Base-by-base conservation (phyloP, 148 eudicot species). In the Fagopyrum esculentum region DNA sequence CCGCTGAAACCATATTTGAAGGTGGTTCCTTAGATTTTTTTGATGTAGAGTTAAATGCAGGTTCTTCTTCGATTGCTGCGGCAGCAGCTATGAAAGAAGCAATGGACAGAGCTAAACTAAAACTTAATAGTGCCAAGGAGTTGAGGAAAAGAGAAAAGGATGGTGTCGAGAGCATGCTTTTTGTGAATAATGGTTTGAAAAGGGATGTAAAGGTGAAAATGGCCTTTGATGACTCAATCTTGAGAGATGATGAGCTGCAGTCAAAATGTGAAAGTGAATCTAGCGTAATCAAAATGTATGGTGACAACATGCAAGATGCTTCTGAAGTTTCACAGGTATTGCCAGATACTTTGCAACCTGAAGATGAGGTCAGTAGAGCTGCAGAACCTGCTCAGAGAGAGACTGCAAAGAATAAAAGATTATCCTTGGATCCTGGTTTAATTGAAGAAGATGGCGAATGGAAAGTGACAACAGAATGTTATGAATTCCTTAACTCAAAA, bases 31-130 rank as follows among this genome's bases (percentile, higher is more conserved):
- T 87, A 57, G 81, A 84, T 79, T 90, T 78, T 77, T 86, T 84
- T 89, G 96, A 91, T 80, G 92, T 90, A 80, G 92, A 90, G 79
- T 79, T 84, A 45, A 90, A 89, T 82, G 85, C 86, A 72, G 74
- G 83, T 69, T 75, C 84, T 54, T 86, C 88, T 75, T 82, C 84
- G 69, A 77, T 79, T 0, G 80, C 81, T 77, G 78, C 86, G 55
- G 86, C 83, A 83, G 90, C 87, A 60, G 88, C 89, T 46, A 85
- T 89, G 82, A 87, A 85, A 83, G 88, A 88, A 80, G 93, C 83
- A 66, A 87, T 87, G 89, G 83, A 83, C 78, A 89, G 80, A 77
- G 90, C 93, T 81, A 83, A 89, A 82, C 82, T 78, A 51, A 89
- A 89, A 78, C 86, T 86, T 30, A 85, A 76, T 81, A 86, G 78